Evolutionary conservation across 176 grass and related monocot genomes (phyloP).

Genomic region (Triticum monococcum): DNA sequence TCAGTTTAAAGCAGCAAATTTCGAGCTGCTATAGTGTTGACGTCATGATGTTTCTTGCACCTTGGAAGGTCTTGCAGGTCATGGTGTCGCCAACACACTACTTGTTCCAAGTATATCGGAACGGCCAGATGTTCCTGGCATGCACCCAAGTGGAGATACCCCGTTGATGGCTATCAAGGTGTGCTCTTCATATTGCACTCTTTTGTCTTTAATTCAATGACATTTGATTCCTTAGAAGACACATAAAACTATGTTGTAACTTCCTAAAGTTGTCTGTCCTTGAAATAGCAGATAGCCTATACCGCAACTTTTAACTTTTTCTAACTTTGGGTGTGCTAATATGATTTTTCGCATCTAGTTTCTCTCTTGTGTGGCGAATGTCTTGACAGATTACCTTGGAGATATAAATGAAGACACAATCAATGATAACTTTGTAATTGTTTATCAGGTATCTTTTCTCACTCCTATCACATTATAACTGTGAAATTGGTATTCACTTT

Average conservation of each 20-base stretch:
- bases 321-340: not conserved
- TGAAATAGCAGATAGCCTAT: not conserved
- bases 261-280: not conserved
- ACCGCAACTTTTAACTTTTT: not conserved
- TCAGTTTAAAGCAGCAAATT: not conserved
- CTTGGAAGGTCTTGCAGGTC: conserved; percentile 63
- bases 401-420: conserved; percentile 78
- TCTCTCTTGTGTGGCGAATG: conserved; percentile 72
- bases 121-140: conserved; percentile 67
- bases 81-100: conserved; percentile 87
- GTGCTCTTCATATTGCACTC: not conserved
- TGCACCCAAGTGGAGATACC: conserved; percentile 91
- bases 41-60: not conserved
- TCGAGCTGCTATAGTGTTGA: not conserved
- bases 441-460: conserved; percentile 66
- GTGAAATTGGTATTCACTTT: not conserved
- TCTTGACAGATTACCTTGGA: conserved; percentile 82
- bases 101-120: conserved; percentile 68
- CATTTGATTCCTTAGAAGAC: not conserved
- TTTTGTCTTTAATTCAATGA: not conserved
- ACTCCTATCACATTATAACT: not conserved
- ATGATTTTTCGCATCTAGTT: conserved; percentile 48
- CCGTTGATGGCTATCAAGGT: conserved; percentile 81
- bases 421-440: conserved; percentile 95
- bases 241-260: not conserved